phyloP scores from a whole-genome alignment of 2,329 filamentous ascomycete genomes.

The Diaporthe vaccinii region DNA sequence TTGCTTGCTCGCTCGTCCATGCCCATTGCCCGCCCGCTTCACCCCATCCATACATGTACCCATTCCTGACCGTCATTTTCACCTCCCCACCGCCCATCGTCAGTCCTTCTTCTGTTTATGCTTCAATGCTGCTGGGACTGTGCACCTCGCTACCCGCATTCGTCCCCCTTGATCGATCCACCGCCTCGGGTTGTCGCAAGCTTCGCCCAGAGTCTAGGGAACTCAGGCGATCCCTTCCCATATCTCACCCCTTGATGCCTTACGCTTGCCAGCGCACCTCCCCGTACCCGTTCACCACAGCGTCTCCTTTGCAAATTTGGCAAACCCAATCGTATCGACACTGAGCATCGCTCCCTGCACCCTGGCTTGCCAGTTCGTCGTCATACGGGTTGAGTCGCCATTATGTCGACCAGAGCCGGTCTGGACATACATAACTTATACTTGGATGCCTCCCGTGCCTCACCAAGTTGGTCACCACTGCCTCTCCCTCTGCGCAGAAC shows the following conservation, averaged over 20 bases:
- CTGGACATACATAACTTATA: slow-evolving; percentile 27
- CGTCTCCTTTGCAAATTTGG: slow-evolving; percentile 10
- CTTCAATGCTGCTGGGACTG: slow-evolving; percentile 21
- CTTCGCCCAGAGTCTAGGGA: slow-evolving; percentile 17
- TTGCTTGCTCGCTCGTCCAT: neutral
- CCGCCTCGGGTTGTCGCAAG: slow-evolving; percentile 23
- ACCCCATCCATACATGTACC: neutral
- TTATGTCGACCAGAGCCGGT: slow-evolving; percentile 36
- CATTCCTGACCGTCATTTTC: slow-evolving; percentile 22
- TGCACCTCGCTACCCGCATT: slow-evolving; percentile 19
- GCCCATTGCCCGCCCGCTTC: neutral
- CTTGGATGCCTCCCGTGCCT: slow-evolving; percentile 22
- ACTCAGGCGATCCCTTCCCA: slow-evolving; percentile 27
- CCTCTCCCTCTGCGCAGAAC: neutral
- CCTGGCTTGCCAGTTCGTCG: slow-evolving; percentile 6
- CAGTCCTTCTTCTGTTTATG: slow-evolving; percentile 24
- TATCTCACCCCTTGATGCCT: slow-evolving; percentile 32
- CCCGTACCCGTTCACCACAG: slow-evolving; percentile 20
- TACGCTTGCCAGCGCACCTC: slow-evolving; percentile 26
- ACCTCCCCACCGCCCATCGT: slow-evolving; percentile 11
- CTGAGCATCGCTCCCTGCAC: slow-evolving; percentile 31
- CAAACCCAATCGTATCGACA: slow-evolving; percentile 28
- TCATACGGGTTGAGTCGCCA: slow-evolving; percentile 35
- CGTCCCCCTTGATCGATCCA: slow-evolving; percentile 26
- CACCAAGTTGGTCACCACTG: slow-evolving; percentile 36